Percentiles rank a stretch among this genome's conserved stretches.
Conservation (phyloP, 2,329 filamentous ascomycete species). For the Zymoseptoria ardabiliae region DNA sequence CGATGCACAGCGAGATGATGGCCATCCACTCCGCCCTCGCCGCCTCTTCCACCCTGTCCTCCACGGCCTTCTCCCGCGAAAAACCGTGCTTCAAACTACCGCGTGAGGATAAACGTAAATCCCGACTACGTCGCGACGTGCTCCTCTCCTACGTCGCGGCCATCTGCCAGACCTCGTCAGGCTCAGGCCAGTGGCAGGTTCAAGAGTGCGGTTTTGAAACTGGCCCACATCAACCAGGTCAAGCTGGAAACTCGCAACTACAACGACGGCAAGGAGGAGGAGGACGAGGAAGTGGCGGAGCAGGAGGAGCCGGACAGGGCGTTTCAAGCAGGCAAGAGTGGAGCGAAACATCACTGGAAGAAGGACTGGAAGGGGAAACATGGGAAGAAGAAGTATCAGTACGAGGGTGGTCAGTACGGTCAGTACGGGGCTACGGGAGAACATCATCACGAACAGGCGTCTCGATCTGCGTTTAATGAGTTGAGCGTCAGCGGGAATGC, state of each 20-base stretch:
- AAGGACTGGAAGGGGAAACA: slow-evolving; percentile 23
- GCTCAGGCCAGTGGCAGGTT: slow-evolving; percentile 32
- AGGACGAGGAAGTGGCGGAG: slow-evolving; percentile 17
- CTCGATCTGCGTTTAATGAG: slow-evolving; percentile 20
- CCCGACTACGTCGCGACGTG: slow-evolving; percentile 36
- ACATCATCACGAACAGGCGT: slow-evolving; percentile 17
- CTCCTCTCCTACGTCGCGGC: slow-evolving; percentile 41
- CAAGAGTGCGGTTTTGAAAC: slow-evolving; percentile 46
- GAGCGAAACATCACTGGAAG: slow-evolving; percentile 31
- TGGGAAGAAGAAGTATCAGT: slow-evolving; percentile 21
- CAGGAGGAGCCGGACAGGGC: slow-evolving; percentile 23
- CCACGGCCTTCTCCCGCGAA: slow-evolving; percentile 38
- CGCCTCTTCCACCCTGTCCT: slow-evolving; percentile 38
- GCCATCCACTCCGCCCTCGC: slow-evolving; percentile 46
- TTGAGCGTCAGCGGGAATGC: background rate
- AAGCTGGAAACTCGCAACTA: slow-evolving; percentile 9
- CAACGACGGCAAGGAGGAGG: slow-evolving; percentile 16
- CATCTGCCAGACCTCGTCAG: slow-evolving; percentile 33
- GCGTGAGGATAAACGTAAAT: slow-evolving; percentile 42
- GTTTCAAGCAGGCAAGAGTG: slow-evolving; percentile 25
- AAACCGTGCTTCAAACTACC: slow-evolving; percentile 46
- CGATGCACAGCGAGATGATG: slow-evolving; percentile 52
- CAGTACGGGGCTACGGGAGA: slow-evolving; percentile 27
- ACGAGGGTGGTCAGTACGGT: slow-evolving; percentile 25
- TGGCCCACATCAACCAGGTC: slow-evolving; percentile 35